These are phyloP conservation scores for Dactylellina cionopaga DNA, from an alignment of 2,329 filamentous ascomycete genomes.

Conservation along the genomic window DNA sequence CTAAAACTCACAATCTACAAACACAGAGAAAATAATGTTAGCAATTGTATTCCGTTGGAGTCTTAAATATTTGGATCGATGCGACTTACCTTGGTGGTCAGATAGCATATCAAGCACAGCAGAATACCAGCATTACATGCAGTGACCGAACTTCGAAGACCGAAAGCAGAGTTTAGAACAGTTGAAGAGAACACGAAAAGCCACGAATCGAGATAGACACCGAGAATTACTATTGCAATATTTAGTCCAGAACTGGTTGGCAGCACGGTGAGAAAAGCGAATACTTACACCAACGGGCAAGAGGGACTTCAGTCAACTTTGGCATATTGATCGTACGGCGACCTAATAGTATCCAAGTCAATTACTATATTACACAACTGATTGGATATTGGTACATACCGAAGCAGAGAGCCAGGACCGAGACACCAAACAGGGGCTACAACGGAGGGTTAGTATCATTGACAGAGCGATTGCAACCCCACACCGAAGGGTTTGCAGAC, in stretches of 20 bases:
- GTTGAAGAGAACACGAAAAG: constrained; percentile 70
- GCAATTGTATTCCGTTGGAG: neutral
- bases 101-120: constrained; percentile 71
- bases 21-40: neutral
- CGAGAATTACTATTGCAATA: constrained; percentile 66
- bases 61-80: constrained; percentile 1
- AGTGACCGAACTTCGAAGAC: constrained; percentile 65
- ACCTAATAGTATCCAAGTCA: constrained; percentile 4
- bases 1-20: constrained; percentile 58
- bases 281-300: constrained; percentile 48
- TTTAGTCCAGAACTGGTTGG: neutral
- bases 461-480: neutral
- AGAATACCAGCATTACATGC: constrained; percentile 70
- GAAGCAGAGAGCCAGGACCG: constrained; percentile 46
- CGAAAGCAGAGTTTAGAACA: constrained; percentile 68
- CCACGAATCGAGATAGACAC: constrained; percentile 71
- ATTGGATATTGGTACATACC: constrained; percentile 23
- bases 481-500: neutral
- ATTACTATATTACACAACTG: neutral
- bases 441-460: neutral
- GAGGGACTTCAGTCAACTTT: constrained; percentile 38
- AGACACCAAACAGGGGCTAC: constrained; percentile 47
- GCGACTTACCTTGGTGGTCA: constrained; percentile 70
- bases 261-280: neutral
- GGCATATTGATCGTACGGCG: constrained; percentile 45